phyloP scores from a whole-genome alignment of 352 stramenopile species.

The Pythium diclinum region DNA sequence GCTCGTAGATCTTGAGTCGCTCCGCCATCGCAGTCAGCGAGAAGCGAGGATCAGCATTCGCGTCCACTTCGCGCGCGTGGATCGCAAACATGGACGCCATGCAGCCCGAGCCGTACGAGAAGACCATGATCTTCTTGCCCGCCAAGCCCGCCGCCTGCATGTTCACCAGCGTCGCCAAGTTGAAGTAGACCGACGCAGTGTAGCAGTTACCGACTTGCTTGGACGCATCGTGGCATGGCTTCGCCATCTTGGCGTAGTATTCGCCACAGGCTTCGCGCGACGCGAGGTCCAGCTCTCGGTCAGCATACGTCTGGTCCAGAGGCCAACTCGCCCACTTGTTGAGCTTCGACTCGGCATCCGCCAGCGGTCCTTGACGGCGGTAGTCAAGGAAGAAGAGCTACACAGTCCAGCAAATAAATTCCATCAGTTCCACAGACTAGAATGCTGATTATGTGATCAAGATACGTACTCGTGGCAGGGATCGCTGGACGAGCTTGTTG shows the following conservation, averaged over 20 bases:
- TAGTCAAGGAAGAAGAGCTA: constrained; percentile 64
- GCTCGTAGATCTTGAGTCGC: constrained; percentile 74
- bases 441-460: background rate
- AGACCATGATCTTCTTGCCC: constrained; percentile 88
- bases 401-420: background rate
- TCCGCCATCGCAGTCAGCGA: constrained; percentile 87
- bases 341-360: constrained; percentile 37
- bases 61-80: constrained; percentile 27
- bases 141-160: constrained; percentile 42
- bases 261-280: constrained; percentile 77
- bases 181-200: constrained; percentile 96
- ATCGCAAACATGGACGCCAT: constrained; percentile 96
- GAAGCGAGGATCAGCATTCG: constrained; percentile 50
- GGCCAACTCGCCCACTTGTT: constrained; percentile 72
- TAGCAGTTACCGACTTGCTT: constrained; percentile 96
- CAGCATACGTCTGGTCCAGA: constrained; percentile 90
- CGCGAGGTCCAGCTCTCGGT: constrained; percentile 88
- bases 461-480: constrained; percentile 82
- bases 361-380: constrained; percentile 29
- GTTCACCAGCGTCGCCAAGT: constrained; percentile 91
- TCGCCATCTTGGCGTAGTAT: constrained; percentile 77
- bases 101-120: constrained; percentile 96
- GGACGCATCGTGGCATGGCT: constrained; percentile 82
- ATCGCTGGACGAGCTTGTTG: constrained; percentile 99
- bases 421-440: background rate